A percentile compares a stretch with the other conserved stretches of the same genome.
These are phyloP conservation scores for Sechiopsis laciniata DNA, from an alignment of 306 rosid genomes.

Conservation along the genomic window DNA sequence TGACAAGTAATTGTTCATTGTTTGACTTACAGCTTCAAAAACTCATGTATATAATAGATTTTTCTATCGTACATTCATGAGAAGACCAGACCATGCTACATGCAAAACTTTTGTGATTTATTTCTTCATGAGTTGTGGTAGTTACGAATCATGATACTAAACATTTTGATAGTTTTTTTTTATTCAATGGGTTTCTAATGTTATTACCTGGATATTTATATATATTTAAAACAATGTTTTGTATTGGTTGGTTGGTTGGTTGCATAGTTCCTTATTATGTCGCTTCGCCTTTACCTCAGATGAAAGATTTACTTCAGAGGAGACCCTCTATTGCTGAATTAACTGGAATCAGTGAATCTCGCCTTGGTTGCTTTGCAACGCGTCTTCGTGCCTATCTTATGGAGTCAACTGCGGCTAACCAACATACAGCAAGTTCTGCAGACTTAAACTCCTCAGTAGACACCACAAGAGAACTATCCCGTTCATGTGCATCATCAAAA, in stretches of 20 bases:
- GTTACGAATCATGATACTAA: background rate
- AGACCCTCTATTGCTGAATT: constrained; percentile 78
- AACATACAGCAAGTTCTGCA: constrained; percentile 31
- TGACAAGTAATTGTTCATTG: background rate
- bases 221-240: background rate
- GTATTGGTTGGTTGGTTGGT: background rate
- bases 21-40: background rate
- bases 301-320: constrained; percentile 67
- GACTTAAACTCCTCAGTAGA: constrained; percentile 26
- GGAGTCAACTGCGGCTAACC: constrained; percentile 47
- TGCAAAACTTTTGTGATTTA: constrained; percentile 1
- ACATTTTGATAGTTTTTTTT: too few relatives aligned
- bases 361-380: constrained; percentile 86
- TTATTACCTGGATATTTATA: too few relatives aligned
- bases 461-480: constrained; percentile 28
- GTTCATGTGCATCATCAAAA: constrained; percentile 46
- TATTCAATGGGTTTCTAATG: too few relatives aligned
- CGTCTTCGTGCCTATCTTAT: constrained; percentile 85
- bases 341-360: constrained; percentile 85
- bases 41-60: too few relatives aligned
- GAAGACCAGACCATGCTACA: background rate
- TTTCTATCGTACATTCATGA: background rate
- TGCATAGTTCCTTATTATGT: background rate
- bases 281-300: constrained; percentile 32
- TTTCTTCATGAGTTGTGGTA: background rate